Evolutionary conservation across 1,284 basidiomycete genomes (phyloP).

Genomic region (Inonotus hispidus): DNA sequence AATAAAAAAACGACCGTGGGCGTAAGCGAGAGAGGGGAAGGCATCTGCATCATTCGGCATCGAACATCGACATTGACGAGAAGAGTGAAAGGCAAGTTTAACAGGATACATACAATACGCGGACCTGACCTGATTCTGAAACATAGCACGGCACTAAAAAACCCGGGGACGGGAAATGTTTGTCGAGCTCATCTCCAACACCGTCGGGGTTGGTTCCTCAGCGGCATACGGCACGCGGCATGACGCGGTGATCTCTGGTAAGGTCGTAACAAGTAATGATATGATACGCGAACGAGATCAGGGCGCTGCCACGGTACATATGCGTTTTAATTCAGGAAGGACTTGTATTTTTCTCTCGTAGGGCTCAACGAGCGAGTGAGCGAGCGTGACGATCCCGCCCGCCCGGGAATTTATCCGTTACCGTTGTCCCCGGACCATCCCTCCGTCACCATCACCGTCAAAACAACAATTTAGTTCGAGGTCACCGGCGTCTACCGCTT

Average conservation of each 20-base stretch:
- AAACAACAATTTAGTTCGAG: not conserved
- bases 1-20: no score
- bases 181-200: conserved; percentile 1
- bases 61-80: not conserved
- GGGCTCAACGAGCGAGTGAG: not conserved
- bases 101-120: no score
- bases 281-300: conserved; percentile 12
- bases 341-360: not conserved
- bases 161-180: not conserved
- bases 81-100: not conserved
- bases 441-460: not conserved
- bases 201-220: not conserved
- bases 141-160: no score
- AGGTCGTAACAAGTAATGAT: not conserved
- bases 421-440: no score
- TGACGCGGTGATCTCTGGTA: conserved; percentile 1
- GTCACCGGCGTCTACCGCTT: no score
- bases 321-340: conserved; percentile 1
- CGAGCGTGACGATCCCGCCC: not conserved
- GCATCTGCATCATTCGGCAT: no score
- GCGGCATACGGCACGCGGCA: no score
- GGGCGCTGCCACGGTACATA: conserved; percentile 5
- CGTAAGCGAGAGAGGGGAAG: not conserved
- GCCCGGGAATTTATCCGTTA: no score
- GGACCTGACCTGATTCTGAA: not conserved